Evolutionary conservation across 1,139 yeast genomes (phyloP).

Genomic region (Entelexis sorbosivorans): DNA sequence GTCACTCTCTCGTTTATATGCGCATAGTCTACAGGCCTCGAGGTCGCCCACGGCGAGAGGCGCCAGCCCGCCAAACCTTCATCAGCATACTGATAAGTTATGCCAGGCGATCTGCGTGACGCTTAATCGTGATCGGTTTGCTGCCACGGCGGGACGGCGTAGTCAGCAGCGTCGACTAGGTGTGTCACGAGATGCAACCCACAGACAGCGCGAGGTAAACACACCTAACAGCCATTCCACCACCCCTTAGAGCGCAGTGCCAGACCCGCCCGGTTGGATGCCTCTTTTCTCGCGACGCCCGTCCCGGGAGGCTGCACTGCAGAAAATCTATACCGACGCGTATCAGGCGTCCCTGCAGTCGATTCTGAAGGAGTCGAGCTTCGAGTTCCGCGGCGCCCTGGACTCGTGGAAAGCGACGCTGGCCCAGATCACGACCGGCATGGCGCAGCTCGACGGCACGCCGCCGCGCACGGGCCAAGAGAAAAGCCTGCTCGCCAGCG

Average conservation of each 20-base stretch:
- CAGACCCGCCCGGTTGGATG: constrained; percentile 13
- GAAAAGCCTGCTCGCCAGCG: constrained; percentile 29
- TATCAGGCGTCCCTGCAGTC: constrained; percentile 32
- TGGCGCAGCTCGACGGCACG: constrained; percentile 27
- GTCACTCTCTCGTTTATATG: no score
- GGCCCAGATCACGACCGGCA: constrained; percentile 25
- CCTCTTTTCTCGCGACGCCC: constrained; percentile 21
- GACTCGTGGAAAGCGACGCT: constrained; percentile 30
- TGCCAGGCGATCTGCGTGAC: not conserved
- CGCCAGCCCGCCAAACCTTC: no score
- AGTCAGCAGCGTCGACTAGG: not conserved
- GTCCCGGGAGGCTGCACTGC: constrained; percentile 26
- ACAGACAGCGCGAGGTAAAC: not conserved
- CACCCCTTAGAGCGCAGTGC: not conserved
- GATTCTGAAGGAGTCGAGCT: constrained; percentile 29
- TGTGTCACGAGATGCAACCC: constrained; percentile 4
- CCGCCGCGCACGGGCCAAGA: constrained; percentile 29
- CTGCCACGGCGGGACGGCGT: not conserved
- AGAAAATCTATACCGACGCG: constrained; percentile 32
- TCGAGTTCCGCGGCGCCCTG: constrained; percentile 28
- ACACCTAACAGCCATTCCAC: not conserved
- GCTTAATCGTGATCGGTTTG: constrained; percentile 1
- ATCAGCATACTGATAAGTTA: not conserved
- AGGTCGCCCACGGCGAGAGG: no score
- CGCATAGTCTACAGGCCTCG: no score